phyloP scores from a whole-genome alignment of 2,329 filamentous ascomycete species.

The Gnomoniopsis sp. region DNA sequence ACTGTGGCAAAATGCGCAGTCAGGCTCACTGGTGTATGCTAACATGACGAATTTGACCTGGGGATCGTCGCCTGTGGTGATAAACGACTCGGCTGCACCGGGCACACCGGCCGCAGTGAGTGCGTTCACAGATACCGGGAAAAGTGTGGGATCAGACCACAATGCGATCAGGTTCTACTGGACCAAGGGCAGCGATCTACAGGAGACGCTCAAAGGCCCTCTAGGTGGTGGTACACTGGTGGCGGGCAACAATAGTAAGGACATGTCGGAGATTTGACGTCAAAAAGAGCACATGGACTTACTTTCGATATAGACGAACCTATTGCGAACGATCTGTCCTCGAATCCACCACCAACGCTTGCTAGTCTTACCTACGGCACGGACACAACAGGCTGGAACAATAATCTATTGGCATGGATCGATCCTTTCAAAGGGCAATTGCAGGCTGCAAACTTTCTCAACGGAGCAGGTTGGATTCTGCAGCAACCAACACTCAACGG shows the following conservation, averaged over 20 bases:
- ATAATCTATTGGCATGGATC: slow-evolving; percentile 15
- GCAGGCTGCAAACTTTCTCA: slow-evolving; percentile 6
- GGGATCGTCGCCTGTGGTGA: slow-evolving; percentile 4
- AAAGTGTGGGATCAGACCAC: slow-evolving; percentile 3
- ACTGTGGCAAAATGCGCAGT: slow-evolving; percentile 13
- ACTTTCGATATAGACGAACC: neutral
- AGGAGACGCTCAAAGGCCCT: slow-evolving; percentile 13
- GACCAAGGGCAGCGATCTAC: slow-evolving; percentile 4
- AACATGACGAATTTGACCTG: slow-evolving; percentile 14
- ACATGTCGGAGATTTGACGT: too few species aligned
- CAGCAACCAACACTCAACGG: slow-evolving; percentile 5
- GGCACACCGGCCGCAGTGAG: slow-evolving; percentile 14
- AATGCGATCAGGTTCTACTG: slow-evolving; percentile 13
- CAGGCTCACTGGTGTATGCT: slow-evolving; percentile 8
- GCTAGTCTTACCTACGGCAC: slow-evolving; percentile 15
- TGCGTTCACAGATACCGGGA: slow-evolving; percentile 12
- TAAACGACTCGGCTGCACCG: slow-evolving; percentile 1
- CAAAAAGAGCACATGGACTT: neutral
- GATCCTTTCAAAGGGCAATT: slow-evolving; percentile 10
- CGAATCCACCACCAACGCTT: slow-evolving; percentile 14
- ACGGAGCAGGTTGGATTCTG: slow-evolving; percentile 9
- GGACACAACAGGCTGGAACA: slow-evolving; percentile 16
- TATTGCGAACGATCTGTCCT: slow-evolving; percentile 7
- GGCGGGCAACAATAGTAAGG: slow-evolving; percentile 15
- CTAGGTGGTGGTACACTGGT: neutral